Conservation (phyloP, 441 rosid genomes). For the Euphorbia schlechtendalii region DNA sequence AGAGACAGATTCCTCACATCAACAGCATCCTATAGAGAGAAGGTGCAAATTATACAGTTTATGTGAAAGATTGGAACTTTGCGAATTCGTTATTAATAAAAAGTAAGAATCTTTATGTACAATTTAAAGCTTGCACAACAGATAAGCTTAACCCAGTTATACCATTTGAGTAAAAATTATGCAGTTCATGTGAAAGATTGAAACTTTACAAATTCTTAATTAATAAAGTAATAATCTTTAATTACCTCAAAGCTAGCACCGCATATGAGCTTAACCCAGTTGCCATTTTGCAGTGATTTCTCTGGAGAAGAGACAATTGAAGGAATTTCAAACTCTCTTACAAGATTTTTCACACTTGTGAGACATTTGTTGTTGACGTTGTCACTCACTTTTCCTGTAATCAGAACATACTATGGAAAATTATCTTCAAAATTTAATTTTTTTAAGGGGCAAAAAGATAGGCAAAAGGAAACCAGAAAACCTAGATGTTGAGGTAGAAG, state of each 20-base stretch:
- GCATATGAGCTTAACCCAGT: slow-evolving; percentile 70
- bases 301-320: slow-evolving; percentile 36
- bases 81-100: too few species aligned
- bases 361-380: slow-evolving; percentile 19
- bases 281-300: slow-evolving; percentile 42
- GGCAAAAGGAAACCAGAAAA: slow-evolving; percentile 7
- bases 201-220: background rate
- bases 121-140: too few species aligned
- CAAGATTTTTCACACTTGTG: slow-evolving; percentile 28
- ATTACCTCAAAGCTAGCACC: slow-evolving; percentile 68
- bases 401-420: background rate
- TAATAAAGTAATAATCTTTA: background rate
- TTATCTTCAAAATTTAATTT: background rate
- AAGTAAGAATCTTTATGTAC: too few species aligned
- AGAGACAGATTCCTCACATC: slow-evolving; percentile 61
- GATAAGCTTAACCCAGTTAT: too few species aligned
- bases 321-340: slow-evolving; percentile 30
- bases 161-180: too few species aligned
- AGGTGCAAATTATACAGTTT: background rate
- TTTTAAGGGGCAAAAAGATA: background rate
- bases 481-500: slow-evolving; percentile 29
- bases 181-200: background rate
- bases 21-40: slow-evolving; percentile 39
- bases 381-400: slow-evolving; percentile 16
- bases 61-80: too few species aligned